Conservation (phyloP, 495 filamentous ascomycete genomes). For the Peziza echinospora region DNA sequence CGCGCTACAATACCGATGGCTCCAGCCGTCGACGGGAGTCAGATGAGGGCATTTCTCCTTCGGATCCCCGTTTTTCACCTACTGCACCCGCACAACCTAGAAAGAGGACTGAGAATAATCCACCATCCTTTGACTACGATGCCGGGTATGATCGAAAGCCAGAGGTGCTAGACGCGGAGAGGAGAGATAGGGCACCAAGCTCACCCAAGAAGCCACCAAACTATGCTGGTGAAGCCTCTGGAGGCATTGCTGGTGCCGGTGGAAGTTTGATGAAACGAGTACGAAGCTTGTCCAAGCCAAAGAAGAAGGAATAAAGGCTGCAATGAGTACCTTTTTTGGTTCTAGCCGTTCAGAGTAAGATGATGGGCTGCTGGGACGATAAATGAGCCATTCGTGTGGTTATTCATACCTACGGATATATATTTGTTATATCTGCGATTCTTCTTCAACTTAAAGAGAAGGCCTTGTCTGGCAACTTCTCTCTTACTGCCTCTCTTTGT, state of each 20-base stretch:
- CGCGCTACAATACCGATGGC: constrained; percentile 14
- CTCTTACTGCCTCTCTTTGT: too few species aligned
- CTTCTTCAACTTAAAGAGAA: too few species aligned
- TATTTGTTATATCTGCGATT: too few species aligned
- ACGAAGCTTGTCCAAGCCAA: constrained; percentile 19
- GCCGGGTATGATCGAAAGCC: constrained; percentile 50
- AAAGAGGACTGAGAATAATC: constrained; percentile 38
- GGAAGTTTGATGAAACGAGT: constrained; percentile 17
- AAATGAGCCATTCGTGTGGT: too few species aligned
- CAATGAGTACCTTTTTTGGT: too few species aligned
- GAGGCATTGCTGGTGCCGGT: constrained; percentile 8
- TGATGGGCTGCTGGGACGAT: too few species aligned
- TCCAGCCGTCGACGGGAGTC: constrained; percentile 11
- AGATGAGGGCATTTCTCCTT: constrained; percentile 21
- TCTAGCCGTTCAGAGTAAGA: too few species aligned
- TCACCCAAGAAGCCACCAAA: constrained; percentile 12
- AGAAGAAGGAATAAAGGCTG: constrained; percentile 17
- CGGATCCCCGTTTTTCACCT: constrained; percentile 21
- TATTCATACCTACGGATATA: too few species aligned
- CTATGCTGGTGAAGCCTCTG: constrained; percentile 4
- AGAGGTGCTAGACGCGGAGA: constrained; percentile 29
- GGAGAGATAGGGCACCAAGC: constrained; percentile 9
- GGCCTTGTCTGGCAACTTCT: too few species aligned
- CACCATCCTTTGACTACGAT: constrained; percentile 73
- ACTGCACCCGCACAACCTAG: constrained; percentile 18